phyloP scores from a whole-genome alignment of 2,329 filamentous ascomycete species.

The Colletotrichum musae region DNA sequence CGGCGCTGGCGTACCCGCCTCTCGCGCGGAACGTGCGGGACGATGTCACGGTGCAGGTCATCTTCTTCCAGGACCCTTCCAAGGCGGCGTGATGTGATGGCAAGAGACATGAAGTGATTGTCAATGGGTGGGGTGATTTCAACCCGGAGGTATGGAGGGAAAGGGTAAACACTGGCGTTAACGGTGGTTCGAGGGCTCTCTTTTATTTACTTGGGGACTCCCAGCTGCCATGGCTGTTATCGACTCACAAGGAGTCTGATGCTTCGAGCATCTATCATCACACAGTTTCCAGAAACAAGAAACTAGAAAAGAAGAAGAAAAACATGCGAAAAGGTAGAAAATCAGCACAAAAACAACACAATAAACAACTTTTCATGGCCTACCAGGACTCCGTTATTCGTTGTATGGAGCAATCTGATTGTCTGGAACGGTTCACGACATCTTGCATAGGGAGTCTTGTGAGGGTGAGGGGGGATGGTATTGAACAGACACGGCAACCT shows the following conservation, averaged over 20 bases:
- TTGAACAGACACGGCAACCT: too few species aligned
- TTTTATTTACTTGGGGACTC: not conserved
- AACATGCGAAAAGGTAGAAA: slow-evolving; percentile 10
- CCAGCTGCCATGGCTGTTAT: slow-evolving; percentile 15
- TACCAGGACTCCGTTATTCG: not conserved
- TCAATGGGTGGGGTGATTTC: too few species aligned
- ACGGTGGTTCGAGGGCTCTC: not conserved
- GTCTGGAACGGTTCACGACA: too few species aligned
- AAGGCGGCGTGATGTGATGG: slow-evolving; percentile 18
- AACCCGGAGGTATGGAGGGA: too few species aligned
- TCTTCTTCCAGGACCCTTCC: slow-evolving; percentile 64
- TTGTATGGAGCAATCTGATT: too few species aligned
- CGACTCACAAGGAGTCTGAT: not conserved
- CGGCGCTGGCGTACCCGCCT: slow-evolving; percentile 79
- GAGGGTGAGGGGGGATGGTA: too few species aligned
- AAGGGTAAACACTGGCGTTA: not conserved
- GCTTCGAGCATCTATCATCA: not conserved
- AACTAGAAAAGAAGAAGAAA: not conserved
- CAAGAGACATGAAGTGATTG: too few species aligned
- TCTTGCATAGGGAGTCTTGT: too few species aligned
- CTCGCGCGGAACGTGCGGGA: slow-evolving; percentile 77
- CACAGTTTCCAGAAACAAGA: too few species aligned
- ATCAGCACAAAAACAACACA: slow-evolving; percentile 15
- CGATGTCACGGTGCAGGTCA: slow-evolving; percentile 87
- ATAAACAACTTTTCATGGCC: slow-evolving; percentile 5